Evolutionary conservation across 768 basidiomycete genomes (phyloP), one percentile per base, ranked within the genome.

Genomic region (Termitomyces sp.): DNA sequence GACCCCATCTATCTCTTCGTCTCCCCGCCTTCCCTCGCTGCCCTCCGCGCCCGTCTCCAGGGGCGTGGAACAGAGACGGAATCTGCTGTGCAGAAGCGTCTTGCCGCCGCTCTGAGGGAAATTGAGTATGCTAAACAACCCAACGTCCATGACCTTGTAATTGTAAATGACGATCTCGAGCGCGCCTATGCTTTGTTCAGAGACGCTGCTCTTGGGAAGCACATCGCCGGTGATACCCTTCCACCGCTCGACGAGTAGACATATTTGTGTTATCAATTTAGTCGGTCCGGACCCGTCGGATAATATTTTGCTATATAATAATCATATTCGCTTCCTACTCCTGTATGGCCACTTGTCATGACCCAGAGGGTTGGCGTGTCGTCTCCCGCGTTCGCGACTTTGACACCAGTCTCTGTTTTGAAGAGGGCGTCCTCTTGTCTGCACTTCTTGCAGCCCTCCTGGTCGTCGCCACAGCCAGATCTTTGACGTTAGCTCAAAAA

Each of bases 1-100:
- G 81, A 91, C 67, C 91, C 95, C 16, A 79, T 97, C 61, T 97
- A 88, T 71, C 80, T 95, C 61, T 98, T 98, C 74, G 83, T 98
- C 69, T 86, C 92, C 0, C 96, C 96, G 0, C 96, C 96, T 0
- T 83, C 87, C 14, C 74, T 96, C 70, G 36, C 79, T n/a, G 76
- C 74, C 10, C 85, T 98, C 37, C 83, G 85, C 26, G 60, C 72
- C 4, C 88, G 96, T 44, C 79, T 98, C 5, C 78, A 79, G 26
- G 78, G 84, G 0, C 87, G 95, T 4, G 95, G 92, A 0, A 97
- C 95, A 12, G 95, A 98, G 69, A 79, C 83, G 13, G 86, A 87
- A 20, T 80, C 79, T 0, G 82, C 87, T 9, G 78, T 94, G 14
- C 75, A 83, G 58, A 87, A 85, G 61, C 85, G 96, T 3, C 81